Base-by-base conservation (phyloP, 139 green algal genomes). In the Nannochloris sp. region DNA sequence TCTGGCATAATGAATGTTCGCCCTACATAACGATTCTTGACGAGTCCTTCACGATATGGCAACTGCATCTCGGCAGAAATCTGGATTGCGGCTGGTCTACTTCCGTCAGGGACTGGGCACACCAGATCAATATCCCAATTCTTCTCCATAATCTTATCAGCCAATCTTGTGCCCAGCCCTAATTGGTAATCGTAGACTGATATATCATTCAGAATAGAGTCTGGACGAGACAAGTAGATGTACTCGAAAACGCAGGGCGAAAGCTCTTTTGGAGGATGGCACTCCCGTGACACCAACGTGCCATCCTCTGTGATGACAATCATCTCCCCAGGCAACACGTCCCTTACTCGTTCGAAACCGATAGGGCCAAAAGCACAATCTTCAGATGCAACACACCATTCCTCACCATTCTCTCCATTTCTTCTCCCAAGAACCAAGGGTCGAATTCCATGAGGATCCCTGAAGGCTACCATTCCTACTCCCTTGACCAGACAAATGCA, bases 1-100 rank as follows among this genome's bases (percentile, higher is more conserved):
- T 96, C 85, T 6, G 94, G 94, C 92, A 98, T 97, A 84, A 99
- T 99, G 85, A 99, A 99, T 57, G 94, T 99, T 66, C 94, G 87
- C 8, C 94, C 94, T 13, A 99, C 93, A 75, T 99, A 99, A 28
- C 87, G 77, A 75, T 96, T 96, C 73, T 96, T 96, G 8, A 98
- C 93, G 53, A 97, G 83, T 29, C 92, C 92, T 76, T 98, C 91
- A 5, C 87, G 71, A 79, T 97, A 98, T 0, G 92, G 92, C 55
- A 98, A 75, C 14, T 79, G 75, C 65, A 95, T 68, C 66, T 94
- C 86, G 3, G 84, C 71, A 13, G 63, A 82, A 65, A 93, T 82
- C 63, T 93, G 83, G 69, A 97, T 97, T 53, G 89, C 90, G 6
- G 86, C 81, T 37, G 90, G 90, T 0, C 89, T 77, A 2, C 81